These are phyloP conservation scores for Dioscorea dumetorum DNA, from an alignment of 106 monocot genomes.

Conservation along the genomic window DNA sequence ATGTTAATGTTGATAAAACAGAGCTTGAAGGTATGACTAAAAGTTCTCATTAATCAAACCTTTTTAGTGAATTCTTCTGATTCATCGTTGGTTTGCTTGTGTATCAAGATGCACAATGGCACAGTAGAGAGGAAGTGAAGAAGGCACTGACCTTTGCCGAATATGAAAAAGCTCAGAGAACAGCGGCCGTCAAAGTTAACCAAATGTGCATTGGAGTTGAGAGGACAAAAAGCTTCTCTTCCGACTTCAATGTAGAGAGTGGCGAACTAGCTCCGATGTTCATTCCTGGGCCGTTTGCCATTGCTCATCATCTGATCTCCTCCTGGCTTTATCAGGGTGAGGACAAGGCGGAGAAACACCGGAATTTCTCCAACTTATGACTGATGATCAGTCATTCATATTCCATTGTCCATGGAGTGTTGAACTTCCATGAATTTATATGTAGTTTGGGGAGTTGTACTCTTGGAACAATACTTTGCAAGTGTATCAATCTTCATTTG, in stretches of 20 bases:
- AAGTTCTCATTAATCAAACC: too few relatives aligned
- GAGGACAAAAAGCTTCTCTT: slow-evolving; percentile 33
- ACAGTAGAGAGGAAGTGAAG: slow-evolving; percentile 76
- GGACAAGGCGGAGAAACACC: slow-evolving; percentile 17
- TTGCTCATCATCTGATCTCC: slow-evolving; percentile 91
- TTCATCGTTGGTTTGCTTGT: too few relatives aligned
- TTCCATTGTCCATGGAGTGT: not conserved
- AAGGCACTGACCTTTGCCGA: slow-evolving; percentile 72
- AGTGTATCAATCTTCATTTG: too few relatives aligned
- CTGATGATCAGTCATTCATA: not conserved
- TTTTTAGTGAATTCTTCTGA: too few relatives aligned
- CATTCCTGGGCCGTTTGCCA: slow-evolving; percentile 87
- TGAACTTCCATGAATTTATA: too few relatives aligned
- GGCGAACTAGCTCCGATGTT: slow-evolving; percentile 82
- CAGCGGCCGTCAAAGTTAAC: slow-evolving; percentile 66
- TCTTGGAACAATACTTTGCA: too few relatives aligned
- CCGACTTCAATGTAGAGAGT: slow-evolving; percentile 57
- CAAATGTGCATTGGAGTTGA: slow-evolving; percentile 74
- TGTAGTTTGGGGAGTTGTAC: too few relatives aligned
- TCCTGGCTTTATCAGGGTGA: slow-evolving; percentile 57
- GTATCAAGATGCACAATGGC: slow-evolving; percentile 79
- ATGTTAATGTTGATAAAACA: slow-evolving; percentile 67
- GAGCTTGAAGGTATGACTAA: slow-evolving; percentile 76
- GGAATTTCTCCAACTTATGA: slow-evolving; percentile 39
- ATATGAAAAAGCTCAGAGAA: slow-evolving; percentile 71